A percentile compares a stretch with the other conserved stretches of the same genome.
Conservation (phyloP, 306 rosid species). For the Prunus mira region DNA sequence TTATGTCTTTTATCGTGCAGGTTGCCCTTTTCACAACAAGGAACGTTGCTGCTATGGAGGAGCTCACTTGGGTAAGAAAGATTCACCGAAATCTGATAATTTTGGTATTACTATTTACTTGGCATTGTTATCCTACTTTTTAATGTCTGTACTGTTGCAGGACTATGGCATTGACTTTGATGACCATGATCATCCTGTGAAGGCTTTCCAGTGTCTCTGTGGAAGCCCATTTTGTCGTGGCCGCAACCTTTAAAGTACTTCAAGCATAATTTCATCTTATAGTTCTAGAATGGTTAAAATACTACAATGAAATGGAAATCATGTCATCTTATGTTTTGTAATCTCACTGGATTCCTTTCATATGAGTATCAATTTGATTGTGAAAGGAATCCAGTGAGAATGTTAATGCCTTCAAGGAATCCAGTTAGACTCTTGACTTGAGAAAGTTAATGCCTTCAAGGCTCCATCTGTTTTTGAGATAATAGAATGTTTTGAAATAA, state of each 20-base stretch:
- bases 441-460: not conserved
- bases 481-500: not conserved
- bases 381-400: not conserved
- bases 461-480: not conserved
- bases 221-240: constrained; percentile 22
- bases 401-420: not conserved
- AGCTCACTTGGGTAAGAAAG: constrained; percentile 33
- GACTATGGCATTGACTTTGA: constrained; percentile 31
- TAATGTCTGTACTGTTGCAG: constrained; percentile 8
- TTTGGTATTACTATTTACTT: not conserved
- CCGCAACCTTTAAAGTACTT: not conserved
- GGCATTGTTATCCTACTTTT: not conserved
- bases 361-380: not conserved
- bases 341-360: not conserved
- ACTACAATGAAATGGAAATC: not conserved
- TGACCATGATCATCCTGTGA: constrained; percentile 12
- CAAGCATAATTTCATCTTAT: not conserved
- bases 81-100: not conserved
- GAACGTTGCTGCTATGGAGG: constrained; percentile 28
- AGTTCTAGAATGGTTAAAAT: not conserved
- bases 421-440: not conserved
- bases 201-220: constrained; percentile 16
- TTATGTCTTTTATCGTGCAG: constrained; percentile 5
- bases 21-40: constrained; percentile 31
- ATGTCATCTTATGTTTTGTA: not conserved